Percentiles rank a stretch among this genome's conserved stretches.
These are phyloP conservation scores for Syzygium grande DNA, from an alignment of 345 rosid species.

Conservation along the genomic window DNA sequence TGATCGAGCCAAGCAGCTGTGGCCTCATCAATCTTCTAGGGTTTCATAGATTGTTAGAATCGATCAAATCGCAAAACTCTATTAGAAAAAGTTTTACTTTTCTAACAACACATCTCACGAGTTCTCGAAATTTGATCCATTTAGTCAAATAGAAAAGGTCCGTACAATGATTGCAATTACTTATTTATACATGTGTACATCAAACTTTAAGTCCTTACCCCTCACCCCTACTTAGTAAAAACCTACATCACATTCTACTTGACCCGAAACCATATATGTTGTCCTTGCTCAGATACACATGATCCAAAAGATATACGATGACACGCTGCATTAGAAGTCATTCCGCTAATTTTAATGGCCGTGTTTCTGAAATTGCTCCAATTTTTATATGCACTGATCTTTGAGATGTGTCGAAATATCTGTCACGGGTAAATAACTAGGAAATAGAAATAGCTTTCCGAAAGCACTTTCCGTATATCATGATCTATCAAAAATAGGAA, in stretches of 20 bases:
- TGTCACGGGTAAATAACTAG: not conserved
- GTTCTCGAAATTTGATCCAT: not conserved
- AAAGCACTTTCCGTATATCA: not conserved
- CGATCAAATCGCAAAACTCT: not conserved
- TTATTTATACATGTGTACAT: not conserved
- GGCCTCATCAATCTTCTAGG: not conserved
- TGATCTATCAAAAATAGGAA: not conserved
- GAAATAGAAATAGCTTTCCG: not conserved
- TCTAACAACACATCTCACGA: not conserved
- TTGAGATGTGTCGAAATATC: not conserved
- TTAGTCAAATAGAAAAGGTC: not conserved
- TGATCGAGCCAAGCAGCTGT: not conserved
- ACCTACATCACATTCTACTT: too few species aligned
- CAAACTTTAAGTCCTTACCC: not conserved
- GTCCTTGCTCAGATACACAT: not conserved
- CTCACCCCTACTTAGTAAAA: not conserved
- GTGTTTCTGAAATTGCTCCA: not conserved
- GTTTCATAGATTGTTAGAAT: not conserved
- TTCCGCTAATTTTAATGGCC: not conserved
- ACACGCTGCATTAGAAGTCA: not conserved
- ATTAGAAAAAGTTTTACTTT: not conserved
- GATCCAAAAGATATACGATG: not conserved
- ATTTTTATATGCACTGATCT: not conserved
- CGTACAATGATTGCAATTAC: not conserved
- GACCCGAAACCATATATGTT: accelerated